These are phyloP conservation scores for Naganishia vaughanmartiniae DNA, from an alignment of 768 basidiomycete genomes.

Conservation along the genomic window DNA sequence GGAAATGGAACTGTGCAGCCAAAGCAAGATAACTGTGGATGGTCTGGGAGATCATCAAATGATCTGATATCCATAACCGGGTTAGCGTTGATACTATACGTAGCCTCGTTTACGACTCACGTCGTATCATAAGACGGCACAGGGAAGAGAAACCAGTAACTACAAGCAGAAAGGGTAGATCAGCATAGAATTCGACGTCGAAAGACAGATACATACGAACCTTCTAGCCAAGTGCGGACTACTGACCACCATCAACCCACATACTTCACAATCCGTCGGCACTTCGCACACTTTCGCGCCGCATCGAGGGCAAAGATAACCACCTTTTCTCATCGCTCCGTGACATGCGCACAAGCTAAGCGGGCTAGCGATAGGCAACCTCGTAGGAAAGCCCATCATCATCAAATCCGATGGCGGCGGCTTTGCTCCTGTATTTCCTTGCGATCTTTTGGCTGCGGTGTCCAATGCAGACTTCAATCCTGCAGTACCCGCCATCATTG, in stretches of 20 bases:
- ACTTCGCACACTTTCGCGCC: constrained; percentile 92
- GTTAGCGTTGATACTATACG: background rate
- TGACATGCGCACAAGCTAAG: constrained; percentile 88
- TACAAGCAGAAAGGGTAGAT: constrained; percentile 24
- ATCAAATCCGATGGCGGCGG: constrained; percentile 67
- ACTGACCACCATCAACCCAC: constrained; percentile 95
- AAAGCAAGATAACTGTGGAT: constrained; percentile 59
- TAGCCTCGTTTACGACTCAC: constrained; percentile 58
- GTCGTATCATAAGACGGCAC: constrained; percentile 79
- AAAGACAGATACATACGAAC: constrained; percentile 33
- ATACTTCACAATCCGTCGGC: constrained; percentile 96
- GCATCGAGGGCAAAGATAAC: constrained; percentile 93
- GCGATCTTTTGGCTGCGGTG: constrained; percentile 53
- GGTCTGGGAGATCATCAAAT: constrained; percentile 14
- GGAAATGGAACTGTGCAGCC: constrained; percentile 75
- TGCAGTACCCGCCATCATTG: constrained; percentile 43
- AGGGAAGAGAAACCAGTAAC: constrained; percentile 68
- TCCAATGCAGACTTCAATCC: constrained; percentile 55
- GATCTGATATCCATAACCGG: background rate
- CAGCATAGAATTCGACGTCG: background rate
- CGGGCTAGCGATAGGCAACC: constrained; percentile 67
- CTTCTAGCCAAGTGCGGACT: constrained; percentile 95
- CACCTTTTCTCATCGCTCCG: constrained; percentile 83
- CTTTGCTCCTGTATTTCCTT: constrained; percentile 56
- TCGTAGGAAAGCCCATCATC: constrained; percentile 98